Conservation (phyloP, 2,329 filamentous ascomycete species). For the Fusarium sp. region DNA sequence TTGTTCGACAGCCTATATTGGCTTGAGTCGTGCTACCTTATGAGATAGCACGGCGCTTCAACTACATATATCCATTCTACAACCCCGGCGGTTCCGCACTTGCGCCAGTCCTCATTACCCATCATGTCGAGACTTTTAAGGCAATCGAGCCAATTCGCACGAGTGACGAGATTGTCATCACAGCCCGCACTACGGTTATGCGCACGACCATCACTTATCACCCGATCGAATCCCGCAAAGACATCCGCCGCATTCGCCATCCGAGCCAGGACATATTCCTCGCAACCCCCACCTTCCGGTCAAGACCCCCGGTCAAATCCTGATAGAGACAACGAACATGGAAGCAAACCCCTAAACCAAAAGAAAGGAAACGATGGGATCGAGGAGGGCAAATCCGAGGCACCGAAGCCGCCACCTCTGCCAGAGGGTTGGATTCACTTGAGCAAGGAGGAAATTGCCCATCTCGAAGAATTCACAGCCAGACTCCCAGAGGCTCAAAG, state of each 20-base stretch:
- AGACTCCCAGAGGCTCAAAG: slow-evolving; percentile 72
- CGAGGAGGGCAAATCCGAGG: slow-evolving; percentile 38
- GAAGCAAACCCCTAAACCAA: slow-evolving; percentile 29
- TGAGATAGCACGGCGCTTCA: slow-evolving; percentile 48
- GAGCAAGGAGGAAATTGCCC: slow-evolving; percentile 59
- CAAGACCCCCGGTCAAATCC: slow-evolving; percentile 47
- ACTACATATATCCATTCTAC: slow-evolving; percentile 34
- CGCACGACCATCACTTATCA: slow-evolving; percentile 50
- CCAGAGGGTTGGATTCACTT: slow-evolving; percentile 62
- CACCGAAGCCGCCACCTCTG: slow-evolving; percentile 50
- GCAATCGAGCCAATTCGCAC: slow-evolving; percentile 73
- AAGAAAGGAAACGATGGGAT: slow-evolving; percentile 31
- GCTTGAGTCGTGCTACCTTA: slow-evolving; percentile 45
- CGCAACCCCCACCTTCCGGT: slow-evolving; percentile 53
- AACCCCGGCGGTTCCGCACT: slow-evolving; percentile 52
- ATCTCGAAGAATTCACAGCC: slow-evolving; percentile 70
- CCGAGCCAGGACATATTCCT: slow-evolving; percentile 54
- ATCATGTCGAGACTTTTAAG: slow-evolving; percentile 75
- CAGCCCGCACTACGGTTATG: slow-evolving; percentile 62
- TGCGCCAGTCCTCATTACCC: slow-evolving; percentile 46
- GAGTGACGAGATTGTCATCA: slow-evolving; percentile 68
- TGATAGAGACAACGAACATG: slow-evolving; percentile 44
- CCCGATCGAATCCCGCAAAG: slow-evolving; percentile 46
- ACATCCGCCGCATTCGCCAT: slow-evolving; percentile 46
- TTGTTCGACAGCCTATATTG: slow-evolving; percentile 8